Conservation (phyloP, 306 rosid genomes). For the Glycyrrhiza uralensis region DNA sequence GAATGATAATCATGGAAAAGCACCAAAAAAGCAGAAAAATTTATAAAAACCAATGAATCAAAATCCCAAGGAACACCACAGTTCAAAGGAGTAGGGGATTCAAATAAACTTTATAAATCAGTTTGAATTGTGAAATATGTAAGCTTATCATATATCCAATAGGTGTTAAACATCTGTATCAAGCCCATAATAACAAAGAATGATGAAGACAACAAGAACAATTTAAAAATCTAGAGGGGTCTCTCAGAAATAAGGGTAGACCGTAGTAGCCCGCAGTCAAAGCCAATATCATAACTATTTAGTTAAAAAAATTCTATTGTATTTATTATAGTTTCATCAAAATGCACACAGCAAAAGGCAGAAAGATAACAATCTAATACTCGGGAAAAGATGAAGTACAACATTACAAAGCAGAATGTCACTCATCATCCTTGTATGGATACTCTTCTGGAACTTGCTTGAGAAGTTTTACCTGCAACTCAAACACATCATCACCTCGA, state of each 20-base stretch:
- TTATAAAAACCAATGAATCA: neutral
- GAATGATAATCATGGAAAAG: no score
- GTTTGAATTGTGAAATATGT: neutral
- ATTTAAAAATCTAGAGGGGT: neutral
- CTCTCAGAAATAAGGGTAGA: conserved; percentile 7
- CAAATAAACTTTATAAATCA: no score
- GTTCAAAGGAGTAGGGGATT: neutral
- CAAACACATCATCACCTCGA: conserved; percentile 87
- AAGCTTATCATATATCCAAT: neutral
- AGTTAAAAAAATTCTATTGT: conserved; percentile 10
- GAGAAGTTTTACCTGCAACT: conserved; percentile 88
- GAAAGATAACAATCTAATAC: conserved; percentile 19
- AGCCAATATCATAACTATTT: neutral
- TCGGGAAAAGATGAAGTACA: conserved; percentile 10
- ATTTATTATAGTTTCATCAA: conserved; percentile 5
- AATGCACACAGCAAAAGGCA: conserved; percentile 28
- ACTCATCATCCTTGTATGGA: conserved; percentile 97
- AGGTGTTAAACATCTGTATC: neutral
- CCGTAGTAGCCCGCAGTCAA: neutral
- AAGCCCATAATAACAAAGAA: neutral
- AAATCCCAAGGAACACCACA: neutral
- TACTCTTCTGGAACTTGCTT: conserved; percentile 98
- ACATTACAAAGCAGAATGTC: conserved; percentile 13
- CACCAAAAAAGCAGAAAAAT: no score
- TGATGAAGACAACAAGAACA: neutral